Evolutionary conservation across 441 rosid species (phyloP).

Genomic region (Hura crepitans): DNA sequence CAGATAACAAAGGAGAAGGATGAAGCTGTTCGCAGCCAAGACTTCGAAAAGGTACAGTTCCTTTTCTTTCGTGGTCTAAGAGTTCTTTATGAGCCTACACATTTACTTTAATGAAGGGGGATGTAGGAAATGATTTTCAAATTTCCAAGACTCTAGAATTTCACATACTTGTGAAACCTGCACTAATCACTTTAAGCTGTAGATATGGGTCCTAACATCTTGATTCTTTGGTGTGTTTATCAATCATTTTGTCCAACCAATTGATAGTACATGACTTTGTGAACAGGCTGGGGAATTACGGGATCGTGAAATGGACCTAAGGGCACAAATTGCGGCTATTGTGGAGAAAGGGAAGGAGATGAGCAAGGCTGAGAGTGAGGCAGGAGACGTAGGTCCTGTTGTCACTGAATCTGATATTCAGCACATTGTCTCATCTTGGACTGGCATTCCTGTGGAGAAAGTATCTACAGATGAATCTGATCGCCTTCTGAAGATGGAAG

Average conservation of each 20-base stretch:
- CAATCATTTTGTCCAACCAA: neutral
- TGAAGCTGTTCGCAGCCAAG: slow-evolving; percentile 93
- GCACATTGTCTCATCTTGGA: slow-evolving; percentile 92
- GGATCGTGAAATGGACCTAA: slow-evolving; percentile 90
- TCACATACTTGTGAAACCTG: neutral
- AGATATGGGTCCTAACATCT: neutral
- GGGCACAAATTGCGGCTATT: slow-evolving; percentile 78
- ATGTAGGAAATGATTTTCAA: neutral
- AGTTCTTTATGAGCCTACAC: neutral
- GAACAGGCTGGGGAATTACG: slow-evolving; percentile 90
- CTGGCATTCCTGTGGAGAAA: slow-evolving; percentile 97
- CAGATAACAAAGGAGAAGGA: slow-evolving; percentile 93
- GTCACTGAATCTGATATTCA: slow-evolving; percentile 88
- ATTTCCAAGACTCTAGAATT: neutral
- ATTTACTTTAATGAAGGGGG: neutral
- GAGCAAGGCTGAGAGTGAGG: slow-evolving; percentile 89
- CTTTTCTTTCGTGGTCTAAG: neutral
- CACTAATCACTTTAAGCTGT: neutral
- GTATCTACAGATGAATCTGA: slow-evolving; percentile 93
- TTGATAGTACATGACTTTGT: slow-evolving; percentile 8
- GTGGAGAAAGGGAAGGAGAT: slow-evolving; percentile 90
- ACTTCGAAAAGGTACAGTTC: slow-evolving; percentile 76
- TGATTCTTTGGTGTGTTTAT: neutral
- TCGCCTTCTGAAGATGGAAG: slow-evolving; percentile 92
- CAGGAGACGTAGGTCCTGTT: slow-evolving; percentile 80